Evolutionary conservation across 345 rosid genomes (phyloP).

Genomic region (Acer saccharum): DNA sequence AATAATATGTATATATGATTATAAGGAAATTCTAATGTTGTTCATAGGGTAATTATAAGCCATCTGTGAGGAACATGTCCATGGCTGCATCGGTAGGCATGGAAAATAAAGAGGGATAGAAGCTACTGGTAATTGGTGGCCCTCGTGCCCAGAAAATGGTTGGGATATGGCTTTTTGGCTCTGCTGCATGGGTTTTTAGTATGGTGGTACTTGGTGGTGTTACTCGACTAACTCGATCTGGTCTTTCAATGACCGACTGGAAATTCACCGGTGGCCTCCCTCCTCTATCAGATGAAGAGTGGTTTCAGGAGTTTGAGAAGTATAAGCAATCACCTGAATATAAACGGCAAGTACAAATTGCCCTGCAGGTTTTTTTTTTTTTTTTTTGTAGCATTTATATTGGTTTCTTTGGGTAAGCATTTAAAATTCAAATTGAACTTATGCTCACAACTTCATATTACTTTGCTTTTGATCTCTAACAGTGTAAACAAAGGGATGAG

Average conservation of each 20-base stretch:
- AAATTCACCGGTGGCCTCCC: slow-evolving; percentile 84
- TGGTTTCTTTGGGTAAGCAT: too few relatives aligned
- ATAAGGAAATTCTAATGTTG: slow-evolving; percentile 13
- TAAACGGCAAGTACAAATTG: slow-evolving; percentile 48
- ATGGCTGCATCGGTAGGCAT: slow-evolving; percentile 44
- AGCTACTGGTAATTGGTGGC: slow-evolving; percentile 75
- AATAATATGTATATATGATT: background rate
- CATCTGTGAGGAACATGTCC: slow-evolving; percentile 55
- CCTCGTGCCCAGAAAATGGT: slow-evolving; percentile 83
- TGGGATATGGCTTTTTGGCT: slow-evolving; percentile 92
- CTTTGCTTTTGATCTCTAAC: too few relatives aligned
- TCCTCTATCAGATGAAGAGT: slow-evolving; percentile 80
- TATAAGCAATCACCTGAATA: slow-evolving; percentile 90
- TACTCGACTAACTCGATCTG: slow-evolving; percentile 85
- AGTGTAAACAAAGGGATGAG: too few relatives aligned
- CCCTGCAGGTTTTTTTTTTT: background rate
- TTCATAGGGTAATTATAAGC: slow-evolving; percentile 49
- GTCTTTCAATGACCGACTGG: slow-evolving; percentile 98
- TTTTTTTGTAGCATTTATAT: too few relatives aligned
- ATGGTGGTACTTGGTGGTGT: slow-evolving; percentile 92
- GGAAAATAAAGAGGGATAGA: slow-evolving; percentile 68
- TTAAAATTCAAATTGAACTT: too few relatives aligned
- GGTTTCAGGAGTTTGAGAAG: slow-evolving; percentile 81
- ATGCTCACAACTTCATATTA: too few relatives aligned
- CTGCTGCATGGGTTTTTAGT: slow-evolving; percentile 93